Evolutionary conservation across 2,329 filamentous ascomycete species (phyloP).

Genomic region (Paraconiothyrium sp.): DNA sequence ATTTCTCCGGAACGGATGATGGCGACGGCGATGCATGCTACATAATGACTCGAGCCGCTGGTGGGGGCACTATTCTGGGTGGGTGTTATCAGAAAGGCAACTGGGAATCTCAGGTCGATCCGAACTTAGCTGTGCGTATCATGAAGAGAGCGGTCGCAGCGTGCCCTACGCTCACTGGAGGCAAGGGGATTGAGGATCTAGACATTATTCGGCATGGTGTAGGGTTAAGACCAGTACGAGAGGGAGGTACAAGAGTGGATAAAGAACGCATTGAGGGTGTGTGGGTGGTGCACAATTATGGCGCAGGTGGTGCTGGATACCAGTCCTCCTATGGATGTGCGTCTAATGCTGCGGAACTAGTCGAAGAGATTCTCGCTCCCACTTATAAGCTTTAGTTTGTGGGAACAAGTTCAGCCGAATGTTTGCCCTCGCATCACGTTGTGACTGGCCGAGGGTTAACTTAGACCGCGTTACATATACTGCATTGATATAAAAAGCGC

Average conservation of each 20-base stretch:
- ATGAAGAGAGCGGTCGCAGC: conserved; percentile 77
- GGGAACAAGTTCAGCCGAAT: too few relatives aligned
- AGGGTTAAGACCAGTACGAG: conserved; percentile 78
- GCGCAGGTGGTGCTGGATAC: conserved; percentile 80
- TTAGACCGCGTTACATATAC: too few relatives aligned
- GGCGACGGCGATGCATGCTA: conserved; percentile 76
- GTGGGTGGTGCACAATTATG: conserved; percentile 80
- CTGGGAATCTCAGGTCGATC: conserved; percentile 81
- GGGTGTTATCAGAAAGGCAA: conserved; percentile 81
- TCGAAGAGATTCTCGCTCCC: background rate
- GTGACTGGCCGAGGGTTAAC: too few relatives aligned
- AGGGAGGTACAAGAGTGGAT: conserved; percentile 78
- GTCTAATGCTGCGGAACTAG: background rate
- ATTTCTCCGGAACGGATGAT: conserved; percentile 76
- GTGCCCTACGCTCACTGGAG: conserved; percentile 71
- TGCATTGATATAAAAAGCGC: too few relatives aligned
- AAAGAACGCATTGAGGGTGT: conserved; percentile 70
- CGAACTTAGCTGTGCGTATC: conserved; percentile 79
- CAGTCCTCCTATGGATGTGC: conserved; percentile 56
- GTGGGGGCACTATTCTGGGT: conserved; percentile 81
- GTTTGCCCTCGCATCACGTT: too few relatives aligned
- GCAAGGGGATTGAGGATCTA: conserved; percentile 70
- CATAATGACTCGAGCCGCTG: conserved; percentile 79
- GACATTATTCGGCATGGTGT: conserved; percentile 82
- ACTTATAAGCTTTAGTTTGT: background rate